Percentiles rank a stretch among this genome's conserved stretches.
Conservation (phyloP, 257 asterid genomes). For the Solanum pimpinellifolium region DNA sequence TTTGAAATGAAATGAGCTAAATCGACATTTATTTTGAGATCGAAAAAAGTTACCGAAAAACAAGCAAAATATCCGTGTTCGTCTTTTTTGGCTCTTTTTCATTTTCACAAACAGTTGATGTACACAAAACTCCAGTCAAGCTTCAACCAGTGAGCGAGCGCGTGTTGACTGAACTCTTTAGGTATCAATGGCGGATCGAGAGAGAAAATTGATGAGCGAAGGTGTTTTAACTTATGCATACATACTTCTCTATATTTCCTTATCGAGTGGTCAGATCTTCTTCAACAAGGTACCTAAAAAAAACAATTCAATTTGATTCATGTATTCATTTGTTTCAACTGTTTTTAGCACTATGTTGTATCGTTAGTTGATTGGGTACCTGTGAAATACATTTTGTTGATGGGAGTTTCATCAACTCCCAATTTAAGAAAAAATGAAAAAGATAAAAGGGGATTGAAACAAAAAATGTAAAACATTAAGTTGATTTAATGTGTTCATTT, state of each 20-base stretch:
- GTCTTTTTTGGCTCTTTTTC: background rate
- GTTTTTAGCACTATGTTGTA: background rate
- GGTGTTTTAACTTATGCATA: conserved; percentile 62
- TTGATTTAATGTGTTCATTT: no score
- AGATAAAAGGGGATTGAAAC: no score
- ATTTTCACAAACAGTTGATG: background rate
- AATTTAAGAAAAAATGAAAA: no score
- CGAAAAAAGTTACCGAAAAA: background rate
- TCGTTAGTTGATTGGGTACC: background rate
- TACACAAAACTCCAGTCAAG: background rate
- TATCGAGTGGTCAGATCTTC: background rate
- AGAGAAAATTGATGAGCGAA: conserved; percentile 26
- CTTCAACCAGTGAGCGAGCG: background rate
- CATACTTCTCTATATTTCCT: conserved; percentile 28
- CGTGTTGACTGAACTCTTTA: background rate
- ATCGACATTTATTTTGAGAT: background rate
- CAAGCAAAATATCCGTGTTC: background rate
- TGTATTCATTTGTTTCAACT: background rate
- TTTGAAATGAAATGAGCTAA: background rate
- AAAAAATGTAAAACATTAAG: no score
- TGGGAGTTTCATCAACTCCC: no score
- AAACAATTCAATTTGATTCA: background rate
- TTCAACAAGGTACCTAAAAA: conserved; percentile 57
- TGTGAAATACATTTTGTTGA: no score
- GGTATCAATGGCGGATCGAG: conserved; percentile 48